A percentile compares a stretch with the other conserved stretches of the same genome.
These are phyloP conservation scores for Grigorovia jiainica DNA, from an alignment of 805 yeast species.

Conservation along the genomic window DNA sequence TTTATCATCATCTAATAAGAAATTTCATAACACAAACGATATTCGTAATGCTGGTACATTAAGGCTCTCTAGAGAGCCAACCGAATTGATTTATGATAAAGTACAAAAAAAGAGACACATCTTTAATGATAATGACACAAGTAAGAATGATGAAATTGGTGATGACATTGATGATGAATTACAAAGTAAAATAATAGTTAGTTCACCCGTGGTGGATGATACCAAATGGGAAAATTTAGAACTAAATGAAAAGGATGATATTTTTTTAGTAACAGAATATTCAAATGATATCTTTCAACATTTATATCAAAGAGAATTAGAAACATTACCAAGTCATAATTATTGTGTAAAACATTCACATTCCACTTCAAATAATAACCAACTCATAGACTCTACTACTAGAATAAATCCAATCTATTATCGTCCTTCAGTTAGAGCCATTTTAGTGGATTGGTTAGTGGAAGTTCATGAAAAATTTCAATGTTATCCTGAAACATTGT, in stretches of 20 bases:
- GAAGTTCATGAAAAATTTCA: constrained; percentile 81
- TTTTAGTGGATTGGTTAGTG: constrained; percentile 88
- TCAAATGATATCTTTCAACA: constrained; percentile 76
- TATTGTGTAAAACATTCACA: constrained; percentile 36
- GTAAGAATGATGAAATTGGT: neutral
- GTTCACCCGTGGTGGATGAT: neutral
- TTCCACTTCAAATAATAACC: constrained; percentile 2
- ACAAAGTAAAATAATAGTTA: constrained; percentile 10
- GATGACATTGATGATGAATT: neutral
- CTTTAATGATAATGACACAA: constrained; percentile 3
- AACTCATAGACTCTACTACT: neutral
- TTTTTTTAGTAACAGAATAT: constrained; percentile 86
- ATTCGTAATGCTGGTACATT: neutral
- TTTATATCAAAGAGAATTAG: constrained; percentile 55
- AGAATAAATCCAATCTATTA: constrained; percentile 46
- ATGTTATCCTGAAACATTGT: constrained; percentile 76
- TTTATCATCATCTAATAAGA: neutral
- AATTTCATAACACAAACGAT: too few species aligned
- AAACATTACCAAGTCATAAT: constrained; percentile 62
- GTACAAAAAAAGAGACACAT: constrained; percentile 6
- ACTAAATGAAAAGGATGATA: constrained; percentile 59
- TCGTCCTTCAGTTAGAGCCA: constrained; percentile 76
- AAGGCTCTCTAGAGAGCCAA: constrained; percentile 1
- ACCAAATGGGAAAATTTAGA: constrained; percentile 44
- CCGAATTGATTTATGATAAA: constrained; percentile 5